Base-by-base conservation (phyloP, 768 basidiomycete species). In the Daedalea quercina region DNA sequence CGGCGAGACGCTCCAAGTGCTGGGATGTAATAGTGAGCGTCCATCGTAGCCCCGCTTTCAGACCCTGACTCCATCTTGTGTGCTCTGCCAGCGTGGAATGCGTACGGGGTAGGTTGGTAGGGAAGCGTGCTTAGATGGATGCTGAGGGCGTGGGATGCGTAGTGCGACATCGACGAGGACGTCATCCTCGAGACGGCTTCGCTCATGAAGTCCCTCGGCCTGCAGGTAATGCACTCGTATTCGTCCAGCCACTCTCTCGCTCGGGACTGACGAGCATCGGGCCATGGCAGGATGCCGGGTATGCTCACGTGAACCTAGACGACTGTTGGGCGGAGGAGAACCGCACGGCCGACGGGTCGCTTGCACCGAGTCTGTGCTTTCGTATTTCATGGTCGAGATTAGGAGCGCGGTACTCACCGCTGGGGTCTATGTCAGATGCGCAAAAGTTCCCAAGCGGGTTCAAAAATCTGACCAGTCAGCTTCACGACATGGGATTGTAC, bases 281-380 rank as follows among this genome's bases (percentile, higher is more conserved):
- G 6, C 15, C 8, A 6, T 19, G 37, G 8, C 46, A 82, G 80
- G 78, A 79, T 51, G 73, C 70, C 24, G 83, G 83, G 1, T 85
- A 85, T 58, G 67, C 72, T 44, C 73, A 79, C 56, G 67, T 85
- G 51, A 83, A 82, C 52, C 60, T 85, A n/a, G 83, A 85, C 54
- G 83, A 85, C 52, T 85, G 83, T 57, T 85, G 81, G 57, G 76
- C 82, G 2, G 76, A 80, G 64, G 82, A 77, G 59, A 63, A 78
- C 46, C 73, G 83, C 28, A 80, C 65, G 51, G 57, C 69, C 3
- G 55, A 61, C 4, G 83, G 83, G 1, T 69, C 79, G 55, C 76
- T 85, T 17, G 71, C 81, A 44, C 79, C 78, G 26, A 73, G 82
- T 81, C 47, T 20, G 73, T 22, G 19, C 4, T n/a, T n/a, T 11